Percentiles rank a stretch among this genome's conserved stretches.
phyloP scores from a whole-genome alignment of 2,329 filamentous ascomycete genomes.

The Phaeosphaeriaceae sp. region DNA sequence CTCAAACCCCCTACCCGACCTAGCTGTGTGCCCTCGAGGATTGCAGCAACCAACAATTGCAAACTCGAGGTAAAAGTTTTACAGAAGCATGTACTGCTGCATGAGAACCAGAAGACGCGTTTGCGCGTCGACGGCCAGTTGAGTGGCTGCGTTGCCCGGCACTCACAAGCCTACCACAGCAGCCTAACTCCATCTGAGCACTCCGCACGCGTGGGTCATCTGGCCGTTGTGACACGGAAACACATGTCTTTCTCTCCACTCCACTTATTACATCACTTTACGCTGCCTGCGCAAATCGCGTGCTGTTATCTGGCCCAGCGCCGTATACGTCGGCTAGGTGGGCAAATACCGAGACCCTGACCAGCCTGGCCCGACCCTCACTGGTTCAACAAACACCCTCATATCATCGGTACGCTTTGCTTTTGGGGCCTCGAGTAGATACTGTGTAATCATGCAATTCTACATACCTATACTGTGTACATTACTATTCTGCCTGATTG shows the following conservation, averaged over 20 bases:
- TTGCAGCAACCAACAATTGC: conserved; percentile 11
- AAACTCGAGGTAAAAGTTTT: neutral
- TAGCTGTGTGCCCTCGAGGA: conserved; percentile 15
- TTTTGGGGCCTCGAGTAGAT: too few species aligned
- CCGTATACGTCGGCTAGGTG: conserved; percentile 12
- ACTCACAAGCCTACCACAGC: conserved; percentile 35
- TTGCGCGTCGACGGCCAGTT: conserved; percentile 38
- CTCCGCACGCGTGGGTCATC: conserved; percentile 34
- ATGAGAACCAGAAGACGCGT: conserved; percentile 21
- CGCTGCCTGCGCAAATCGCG: conserved; percentile 28
- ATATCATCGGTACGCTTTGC: neutral
- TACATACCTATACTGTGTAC: too few species aligned
- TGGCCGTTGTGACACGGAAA: conserved; percentile 45
- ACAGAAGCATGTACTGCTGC: conserved; percentile 7
- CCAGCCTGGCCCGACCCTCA: conserved; percentile 18
- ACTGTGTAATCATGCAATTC: too few species aligned
- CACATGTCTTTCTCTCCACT: conserved; percentile 41
- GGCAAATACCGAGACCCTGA: conserved; percentile 20
- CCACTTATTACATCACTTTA: conserved; percentile 46
- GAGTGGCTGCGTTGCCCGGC: conserved; percentile 46
- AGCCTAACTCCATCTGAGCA: conserved; percentile 42
- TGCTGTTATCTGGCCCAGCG: conserved; percentile 28
- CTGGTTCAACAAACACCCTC: too few species aligned
- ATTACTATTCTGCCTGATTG: too few species aligned
- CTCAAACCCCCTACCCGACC: too few species aligned